Evolutionary conservation across 2,329 filamentous ascomycete species (phyloP).

Genomic region (Penicillium italicum): DNA sequence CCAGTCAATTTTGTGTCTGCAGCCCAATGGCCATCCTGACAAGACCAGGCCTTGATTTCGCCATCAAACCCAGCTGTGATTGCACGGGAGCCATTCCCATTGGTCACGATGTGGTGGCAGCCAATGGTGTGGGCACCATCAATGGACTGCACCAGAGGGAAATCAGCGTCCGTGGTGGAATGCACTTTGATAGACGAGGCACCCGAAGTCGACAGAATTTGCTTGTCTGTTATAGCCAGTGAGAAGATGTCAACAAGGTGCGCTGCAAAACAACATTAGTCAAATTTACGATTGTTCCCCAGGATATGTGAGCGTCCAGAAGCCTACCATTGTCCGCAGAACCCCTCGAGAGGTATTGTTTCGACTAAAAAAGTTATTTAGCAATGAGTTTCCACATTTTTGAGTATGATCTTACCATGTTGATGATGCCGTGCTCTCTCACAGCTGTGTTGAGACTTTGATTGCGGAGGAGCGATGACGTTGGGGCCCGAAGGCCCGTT

Average conservation of each 20-base stretch:
- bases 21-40: slow-evolving; percentile 55
- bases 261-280: slow-evolving; percentile 49
- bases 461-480: slow-evolving; percentile 5
- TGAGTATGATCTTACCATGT: slow-evolving; percentile 1
- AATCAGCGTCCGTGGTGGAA: slow-evolving; percentile 66
- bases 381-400: slow-evolving; percentile 3
- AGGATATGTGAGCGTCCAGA: not conserved
- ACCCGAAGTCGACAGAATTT: slow-evolving; percentile 79
- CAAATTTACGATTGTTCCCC: slow-evolving; percentile 13
- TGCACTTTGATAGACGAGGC: slow-evolving; percentile 78
- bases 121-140: slow-evolving; percentile 78
- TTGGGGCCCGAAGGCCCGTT: slow-evolving; percentile 1
- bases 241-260: slow-evolving; percentile 83
- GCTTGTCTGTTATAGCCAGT: slow-evolving; percentile 68
- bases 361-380: slow-evolving; percentile 61
- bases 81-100: slow-evolving; percentile 65
- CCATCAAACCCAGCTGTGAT: slow-evolving; percentile 87
- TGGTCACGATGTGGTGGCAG: slow-evolving; percentile 80
- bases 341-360: slow-evolving; percentile 94
- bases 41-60: slow-evolving; percentile 77
- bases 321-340: slow-evolving; percentile 76
- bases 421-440: not conserved
- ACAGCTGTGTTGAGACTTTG: slow-evolving; percentile 2
- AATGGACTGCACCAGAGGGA: slow-evolving; percentile 75
- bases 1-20: slow-evolving; percentile 48